phyloP scores from a whole-genome alignment of 1,284 basidiomycete genomes.

The Schizophyllum commune region DNA sequence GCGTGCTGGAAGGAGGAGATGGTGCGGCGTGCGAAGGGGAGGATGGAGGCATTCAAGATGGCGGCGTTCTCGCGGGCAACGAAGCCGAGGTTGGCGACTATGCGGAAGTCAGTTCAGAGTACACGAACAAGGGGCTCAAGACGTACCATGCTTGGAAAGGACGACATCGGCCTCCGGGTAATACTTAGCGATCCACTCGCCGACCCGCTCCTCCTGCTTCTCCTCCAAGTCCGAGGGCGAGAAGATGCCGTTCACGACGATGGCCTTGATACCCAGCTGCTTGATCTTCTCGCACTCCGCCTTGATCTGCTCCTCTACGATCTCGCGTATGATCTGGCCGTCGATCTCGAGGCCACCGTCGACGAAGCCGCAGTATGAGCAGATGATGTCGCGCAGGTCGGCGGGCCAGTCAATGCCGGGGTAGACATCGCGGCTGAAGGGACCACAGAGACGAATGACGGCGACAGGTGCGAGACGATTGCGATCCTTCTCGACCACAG shows the following conservation, averaged over 20 bases:
- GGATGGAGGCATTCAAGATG: constrained; percentile 55
- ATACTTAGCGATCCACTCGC: constrained; percentile 32
- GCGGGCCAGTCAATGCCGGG: constrained; percentile 30
- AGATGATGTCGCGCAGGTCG: constrained; percentile 22
- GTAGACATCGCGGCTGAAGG: constrained; percentile 32
- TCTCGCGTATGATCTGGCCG: constrained; percentile 34
- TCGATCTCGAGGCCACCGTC: constrained; percentile 46
- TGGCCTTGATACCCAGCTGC: constrained; percentile 29
- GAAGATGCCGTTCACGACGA: constrained; percentile 44
- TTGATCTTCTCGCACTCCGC: constrained; percentile 30
- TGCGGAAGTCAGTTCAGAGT: not conserved
- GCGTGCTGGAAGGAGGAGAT: constrained; percentile 44
- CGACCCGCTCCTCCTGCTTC: constrained; percentile 39
- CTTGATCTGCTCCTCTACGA: constrained; percentile 33
- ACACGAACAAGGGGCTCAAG: not conserved
- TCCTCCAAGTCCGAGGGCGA: constrained; percentile 37
- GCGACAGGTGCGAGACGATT: constrained; percentile 42
- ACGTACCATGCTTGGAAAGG: constrained; percentile 22
- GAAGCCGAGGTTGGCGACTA: constrained; percentile 46
- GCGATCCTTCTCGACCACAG: constrained; percentile 42
- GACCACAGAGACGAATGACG: constrained; percentile 43
- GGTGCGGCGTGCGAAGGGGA: constrained; percentile 45
- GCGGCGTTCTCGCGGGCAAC: constrained; percentile 57
- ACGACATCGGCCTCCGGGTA: constrained; percentile 31
- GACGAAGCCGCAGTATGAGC: constrained; percentile 15